A percentile compares a stretch with the other conserved stretches of the same genome.
Conservation (phyloP, 75 land plant species). For the Cunninghamia lanceolata region DNA sequence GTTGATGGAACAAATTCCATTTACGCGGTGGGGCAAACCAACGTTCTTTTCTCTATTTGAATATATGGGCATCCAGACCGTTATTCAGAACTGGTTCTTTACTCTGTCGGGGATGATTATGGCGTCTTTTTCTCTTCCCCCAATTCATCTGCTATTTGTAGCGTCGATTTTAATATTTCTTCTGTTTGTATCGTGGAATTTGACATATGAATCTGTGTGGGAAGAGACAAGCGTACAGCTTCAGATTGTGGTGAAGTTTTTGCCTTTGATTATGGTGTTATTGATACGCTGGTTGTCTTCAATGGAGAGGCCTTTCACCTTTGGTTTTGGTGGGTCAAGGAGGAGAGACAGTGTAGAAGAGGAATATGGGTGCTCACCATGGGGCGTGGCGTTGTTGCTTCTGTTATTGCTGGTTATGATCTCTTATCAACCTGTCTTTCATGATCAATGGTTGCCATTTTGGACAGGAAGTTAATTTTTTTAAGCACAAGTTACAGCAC, state of each 20-base stretch:
- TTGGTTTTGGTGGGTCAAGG: conserved; percentile 13
- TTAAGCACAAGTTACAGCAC: too few species aligned
- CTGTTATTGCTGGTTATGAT: conserved; percentile 40
- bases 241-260: conserved; percentile 29
- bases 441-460: conserved; percentile 29
- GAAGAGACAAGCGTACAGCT: conserved; percentile 28
- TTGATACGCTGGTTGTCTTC: conserved; percentile 31
- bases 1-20: too few species aligned
- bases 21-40: not conserved
- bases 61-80: not conserved
- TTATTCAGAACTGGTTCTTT: not conserved
- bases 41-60: not conserved
- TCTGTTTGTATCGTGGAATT: conserved; percentile 34
- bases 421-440: conserved; percentile 39
- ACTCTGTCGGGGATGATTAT: conserved; percentile 8
- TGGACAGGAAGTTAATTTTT: not conserved
- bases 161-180: conserved; percentile 30
- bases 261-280: conserved; percentile 29
- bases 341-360: not conserved
- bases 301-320: conserved; percentile 4
- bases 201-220: conserved; percentile 24
- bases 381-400: conserved; percentile 50
- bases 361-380: conserved; percentile 39
- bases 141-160: conserved; percentile 48
- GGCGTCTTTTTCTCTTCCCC: conserved; percentile 32